These are phyloP conservation scores for Solanum tarijense DNA, from an alignment of 257 asterid species.

Conservation along the genomic window DNA sequence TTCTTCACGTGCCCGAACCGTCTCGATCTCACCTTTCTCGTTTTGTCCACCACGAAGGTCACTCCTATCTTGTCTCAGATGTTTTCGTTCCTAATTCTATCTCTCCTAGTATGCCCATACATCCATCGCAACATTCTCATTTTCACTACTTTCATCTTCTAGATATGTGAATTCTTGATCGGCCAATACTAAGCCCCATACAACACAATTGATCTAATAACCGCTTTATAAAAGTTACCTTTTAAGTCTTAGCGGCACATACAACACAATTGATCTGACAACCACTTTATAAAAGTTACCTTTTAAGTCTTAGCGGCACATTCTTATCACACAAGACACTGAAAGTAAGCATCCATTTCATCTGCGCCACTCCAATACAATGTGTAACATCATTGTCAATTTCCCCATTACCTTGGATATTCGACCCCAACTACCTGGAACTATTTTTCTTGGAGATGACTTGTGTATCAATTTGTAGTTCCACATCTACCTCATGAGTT, in stretches of 20 bases:
- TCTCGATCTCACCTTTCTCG: neutral
- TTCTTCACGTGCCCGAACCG: neutral
- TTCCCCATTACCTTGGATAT: neutral
- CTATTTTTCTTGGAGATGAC: neutral
- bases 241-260: neutral
- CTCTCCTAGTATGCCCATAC: neutral
- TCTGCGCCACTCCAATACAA: neutral
- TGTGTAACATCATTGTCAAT: neutral
- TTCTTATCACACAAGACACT: neutral
- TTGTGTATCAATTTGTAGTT: neutral
- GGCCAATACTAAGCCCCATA: neutral
- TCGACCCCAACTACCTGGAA: neutral
- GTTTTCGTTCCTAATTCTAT: neutral
- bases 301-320: neutral
- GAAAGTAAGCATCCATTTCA: neutral
- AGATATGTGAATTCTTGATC: neutral
- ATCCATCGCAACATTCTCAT: neutral
- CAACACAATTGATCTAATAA: neutral
- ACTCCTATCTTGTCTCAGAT: neutral
- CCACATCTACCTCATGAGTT: neutral
- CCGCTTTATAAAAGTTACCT: neutral
- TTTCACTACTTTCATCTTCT: neutral
- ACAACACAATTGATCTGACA: neutral
- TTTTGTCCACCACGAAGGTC: neutral
- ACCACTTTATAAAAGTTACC: neutral